Base-by-base conservation (phyloP, 345 rosid genomes). In the Euphorbia lathyris region DNA sequence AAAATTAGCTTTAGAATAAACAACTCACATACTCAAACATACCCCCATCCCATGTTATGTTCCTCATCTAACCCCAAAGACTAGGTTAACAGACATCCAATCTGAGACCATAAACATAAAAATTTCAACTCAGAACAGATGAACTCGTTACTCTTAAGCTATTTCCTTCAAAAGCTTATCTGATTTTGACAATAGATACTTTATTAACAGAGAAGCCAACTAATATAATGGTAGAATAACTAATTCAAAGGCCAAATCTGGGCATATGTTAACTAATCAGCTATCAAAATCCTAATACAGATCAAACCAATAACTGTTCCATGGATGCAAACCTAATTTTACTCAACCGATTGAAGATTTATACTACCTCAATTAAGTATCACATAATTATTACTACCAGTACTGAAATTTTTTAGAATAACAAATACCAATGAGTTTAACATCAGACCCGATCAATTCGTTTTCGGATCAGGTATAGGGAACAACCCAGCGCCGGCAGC, bases 391-490 rank as follows among this genome's bases (percentile, higher is more conserved):
- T 22, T 23, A 70, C 34, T 43, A 27, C 23, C 25, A 38, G 36
- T 55, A 30, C 1, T 32, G 32, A 58, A 56, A 42, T 16, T 25
- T 57, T 58, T 19, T 45, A 42, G n/a, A 22, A 3, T 4, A 26
- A 9, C 48, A 17, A 48, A 22, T 17, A n/a, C 20, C 48, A 45
- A 42, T n/a, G 38, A 30, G 47, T 34, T 19, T 11, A 36, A 17
- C 25, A 50, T 30, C 50, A 53, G 72, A 67, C 68, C 75, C 25
- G 30, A 62, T 84, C 80, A 93, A 74, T 78, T 90, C 20, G 91
- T 90, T 81, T 93, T 93, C 25, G 93, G 96, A 76, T 90, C 98
- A 7, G 98, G 93, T 93, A 93, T 89, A 0, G 97, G 98, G 87
- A 93, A 90, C 82, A 90, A 83, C 0, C 97, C 94, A 6, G 81